Evolutionary conservation across 2,329 filamentous ascomycete genomes (phyloP), one percentile per base, ranked within the genome.

Genomic region (Diaporthe ampelina): DNA sequence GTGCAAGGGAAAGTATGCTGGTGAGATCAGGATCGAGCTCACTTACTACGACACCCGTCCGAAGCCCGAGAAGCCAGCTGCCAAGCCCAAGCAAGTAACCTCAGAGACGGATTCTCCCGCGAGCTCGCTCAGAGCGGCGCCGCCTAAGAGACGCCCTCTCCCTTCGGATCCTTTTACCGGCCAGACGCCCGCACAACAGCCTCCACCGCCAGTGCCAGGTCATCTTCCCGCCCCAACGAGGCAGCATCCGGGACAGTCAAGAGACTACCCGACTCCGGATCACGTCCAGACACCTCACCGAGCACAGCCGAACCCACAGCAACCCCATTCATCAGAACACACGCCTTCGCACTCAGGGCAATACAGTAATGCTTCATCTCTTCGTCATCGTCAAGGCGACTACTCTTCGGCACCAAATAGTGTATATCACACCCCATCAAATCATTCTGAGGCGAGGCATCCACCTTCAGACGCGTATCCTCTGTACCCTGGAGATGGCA

Each of bases 41-140:
- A 99, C 97, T 56, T 99, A 94, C 85, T 99, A 98, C 86, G 97
- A 99, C 82, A 92, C 90, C 73, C 90, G 96, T 35, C 94, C 95
- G 26, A 97, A 97, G 84, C 89, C 89, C 17, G 94, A 97, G 75
- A 95, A 93, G 84, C 85, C 88, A 1, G 85, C 84, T 10, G 88
- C 90, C 75, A 92, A 90, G 80, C 85, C 88, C 74, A 90, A 84
- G 79, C 81, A 83, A 56, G 78, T 82, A 65, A 76, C 81, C 29
- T 77, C 84, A 8, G 83, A 84, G 40, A 77, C 78, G 56, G 82
- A 82, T 48, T 76, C 71, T 80, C 73, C 83, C 70, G 72, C 74
- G 63, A 89, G 88, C 65, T 86, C 88, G 78, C 86, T 88, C 77
- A 88, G 90, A 35, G 88, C 91, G 59, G 63, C 70, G 32, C 43